Evolutionary conservation across 1,284 basidiomycete species (phyloP), one percentile per base, ranked within the genome.

Genomic region (Porogramme epimiltina): DNA sequence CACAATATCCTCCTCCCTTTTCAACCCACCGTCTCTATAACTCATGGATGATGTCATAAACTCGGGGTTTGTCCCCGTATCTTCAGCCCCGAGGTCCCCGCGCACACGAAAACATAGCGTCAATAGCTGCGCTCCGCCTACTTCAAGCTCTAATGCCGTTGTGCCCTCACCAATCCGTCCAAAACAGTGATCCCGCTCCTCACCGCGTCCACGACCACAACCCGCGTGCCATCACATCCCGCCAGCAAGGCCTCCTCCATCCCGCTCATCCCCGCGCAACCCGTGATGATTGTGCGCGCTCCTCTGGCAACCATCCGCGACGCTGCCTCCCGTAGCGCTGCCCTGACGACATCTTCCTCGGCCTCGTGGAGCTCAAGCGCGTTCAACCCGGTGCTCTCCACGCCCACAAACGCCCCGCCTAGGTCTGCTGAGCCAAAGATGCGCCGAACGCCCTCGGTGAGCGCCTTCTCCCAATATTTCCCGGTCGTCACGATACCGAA

Each of bases 401-500:
- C 74, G 2, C 77, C 78, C 0, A 71, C 73, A 43, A 75, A 73
- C 37, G 47, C 37, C 33, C 53, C 55, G 33, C 53, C 51, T 9
- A 54, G 42, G 22, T 54, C 52, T 11, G 31, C 48, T 22, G 52
- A 56, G 16, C 60, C 60, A 24, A 62, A 58, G 18, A 58, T 44
- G 25, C 62, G 58, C 39, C 46, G 23, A 1, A 59, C 49, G 1
- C 54, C 56, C 0, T 42, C 45, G 9, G 67, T 62, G 25, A 81
- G 66, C 18, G 76, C 64, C 4, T 64, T 62, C 51, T 77, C 76
- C 73, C 77, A 77, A 15, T 74, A 70, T 8, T 65, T 66, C 4
- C 75, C 77, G 1, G 79, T 80, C 4, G 77, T 77, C n/a, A 81
- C 71, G 49, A 81, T 75, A 2, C 75, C 79, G 46, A 76, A 76